Percentiles rank a stretch among this genome's conserved stretches.
Conservation (phyloP, 2,329 filamentous ascomycete species). For the Diaporthe sp. region DNA sequence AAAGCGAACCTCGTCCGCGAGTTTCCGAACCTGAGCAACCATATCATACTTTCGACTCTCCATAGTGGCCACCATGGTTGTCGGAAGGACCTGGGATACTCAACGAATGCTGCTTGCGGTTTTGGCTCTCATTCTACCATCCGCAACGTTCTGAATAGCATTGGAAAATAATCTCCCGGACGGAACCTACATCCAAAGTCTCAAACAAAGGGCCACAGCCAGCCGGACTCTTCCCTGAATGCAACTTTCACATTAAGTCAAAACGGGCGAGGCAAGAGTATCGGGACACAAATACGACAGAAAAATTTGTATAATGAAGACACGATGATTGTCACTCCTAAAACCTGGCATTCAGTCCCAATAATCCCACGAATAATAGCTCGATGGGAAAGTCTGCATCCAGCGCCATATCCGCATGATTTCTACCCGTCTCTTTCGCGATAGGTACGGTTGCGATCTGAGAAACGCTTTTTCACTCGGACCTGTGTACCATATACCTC, state of each 20-base stretch:
- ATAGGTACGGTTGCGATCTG: background rate
- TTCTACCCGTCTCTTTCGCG: no score
- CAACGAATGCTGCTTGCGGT: no score
- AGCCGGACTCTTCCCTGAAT: background rate
- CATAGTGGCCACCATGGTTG: background rate
- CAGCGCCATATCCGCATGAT: no score
- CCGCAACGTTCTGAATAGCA: no score
- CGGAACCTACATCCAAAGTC: no score
- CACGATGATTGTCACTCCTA: background rate
- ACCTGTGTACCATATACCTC: no score
- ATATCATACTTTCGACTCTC: background rate
- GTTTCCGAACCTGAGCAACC: background rate
- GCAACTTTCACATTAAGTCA: slow-evolving; percentile 15
- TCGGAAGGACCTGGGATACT: background rate
- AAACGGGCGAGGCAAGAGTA: background rate
- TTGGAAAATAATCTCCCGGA: background rate
- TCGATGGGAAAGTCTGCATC: no score
- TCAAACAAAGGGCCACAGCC: background rate
- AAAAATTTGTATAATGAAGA: background rate
- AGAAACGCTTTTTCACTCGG: background rate
- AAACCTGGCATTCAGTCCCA: background rate
- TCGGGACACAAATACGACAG: background rate
- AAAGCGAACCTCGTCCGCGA: background rate
- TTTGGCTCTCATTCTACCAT: background rate
- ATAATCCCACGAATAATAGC: no score